Evolutionary conservation across 371 early-diverging fungal genomes (phyloP).

Genomic region (Cladochytrium tenue): DNA sequence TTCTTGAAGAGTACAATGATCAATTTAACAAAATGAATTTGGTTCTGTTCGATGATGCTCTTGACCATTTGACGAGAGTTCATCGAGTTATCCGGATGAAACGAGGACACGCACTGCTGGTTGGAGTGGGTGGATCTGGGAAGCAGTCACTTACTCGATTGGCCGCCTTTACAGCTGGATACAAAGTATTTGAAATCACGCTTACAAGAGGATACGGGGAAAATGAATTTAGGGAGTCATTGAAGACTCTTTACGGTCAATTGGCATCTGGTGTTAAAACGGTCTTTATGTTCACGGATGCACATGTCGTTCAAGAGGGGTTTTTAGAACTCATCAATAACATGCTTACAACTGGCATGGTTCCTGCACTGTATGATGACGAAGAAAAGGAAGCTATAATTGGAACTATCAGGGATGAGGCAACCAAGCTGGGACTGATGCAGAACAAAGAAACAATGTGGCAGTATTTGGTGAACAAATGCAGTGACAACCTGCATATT

Average conservation of each 20-base stretch:
- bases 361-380: slow-evolving; percentile 60
- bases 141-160: slow-evolving; percentile 59
- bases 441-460: slow-evolving; percentile 54
- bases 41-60: slow-evolving; percentile 65
- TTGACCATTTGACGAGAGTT: slow-evolving; percentile 59
- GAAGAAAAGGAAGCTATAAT: slow-evolving; percentile 60
- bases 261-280: slow-evolving; percentile 52
- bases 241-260: slow-evolving; percentile 50
- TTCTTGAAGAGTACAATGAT: slow-evolving; percentile 61
- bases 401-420: slow-evolving; percentile 52
- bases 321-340: slow-evolving; percentile 64
- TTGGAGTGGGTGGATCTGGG: slow-evolving; percentile 64
- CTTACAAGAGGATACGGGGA: slow-evolving; percentile 60
- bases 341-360: slow-evolving; percentile 62
- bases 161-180: slow-evolving; percentile 61
- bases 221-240: slow-evolving; percentile 53
- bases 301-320: slow-evolving; percentile 61
- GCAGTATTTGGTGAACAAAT: slow-evolving; percentile 61
- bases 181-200: slow-evolving; percentile 54
- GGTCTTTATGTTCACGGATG: slow-evolving; percentile 64
- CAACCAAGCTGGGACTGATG: slow-evolving; percentile 42
- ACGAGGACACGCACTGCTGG: slow-evolving; percentile 56
- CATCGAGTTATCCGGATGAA: slow-evolving; percentile 57
- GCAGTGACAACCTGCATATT: slow-evolving; percentile 56
- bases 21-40: slow-evolving; percentile 58